Evolutionary conservation across 2,329 filamentous ascomycete species (phyloP).

Genomic region (Alternaria ventricosa): DNA sequence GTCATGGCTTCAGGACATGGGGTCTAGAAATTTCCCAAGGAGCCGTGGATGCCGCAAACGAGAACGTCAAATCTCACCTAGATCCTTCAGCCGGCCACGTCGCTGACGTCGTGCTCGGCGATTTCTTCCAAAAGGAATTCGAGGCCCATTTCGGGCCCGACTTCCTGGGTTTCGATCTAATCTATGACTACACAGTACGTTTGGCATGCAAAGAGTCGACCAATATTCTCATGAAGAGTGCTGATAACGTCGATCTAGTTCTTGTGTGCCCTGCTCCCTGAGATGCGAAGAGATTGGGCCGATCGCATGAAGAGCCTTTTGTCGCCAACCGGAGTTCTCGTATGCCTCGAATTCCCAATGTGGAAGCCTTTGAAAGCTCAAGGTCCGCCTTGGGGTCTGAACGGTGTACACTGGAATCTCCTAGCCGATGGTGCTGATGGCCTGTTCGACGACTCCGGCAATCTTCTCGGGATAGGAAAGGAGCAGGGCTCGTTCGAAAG

Average conservation of each 20-base stretch:
- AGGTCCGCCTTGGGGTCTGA: conserved; percentile 76
- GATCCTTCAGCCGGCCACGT: background rate
- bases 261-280: conserved; percentile 63
- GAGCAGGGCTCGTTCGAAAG: conserved; percentile 15
- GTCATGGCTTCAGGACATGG: conserved; percentile 75
- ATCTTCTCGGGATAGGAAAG: background rate
- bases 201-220: background rate
- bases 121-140: conserved; percentile 70
- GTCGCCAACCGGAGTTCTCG: conserved; percentile 57
- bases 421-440: conserved; percentile 18
- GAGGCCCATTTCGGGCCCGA: conserved; percentile 45
- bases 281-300: conserved; percentile 62
- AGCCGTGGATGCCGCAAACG: conserved; percentile 41
- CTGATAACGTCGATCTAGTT: conserved; percentile 51
- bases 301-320: conserved; percentile 61
- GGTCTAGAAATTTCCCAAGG: conserved; percentile 70
- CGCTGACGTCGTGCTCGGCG: conserved; percentile 64
- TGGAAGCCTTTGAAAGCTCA: conserved; percentile 67
- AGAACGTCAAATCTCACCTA: conserved; percentile 18
- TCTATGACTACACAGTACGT: conserved; percentile 66
- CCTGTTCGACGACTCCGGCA: conserved; percentile 15
- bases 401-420: conserved; percentile 44
- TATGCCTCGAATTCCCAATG: conserved; percentile 77
- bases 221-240: background rate
- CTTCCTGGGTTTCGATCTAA: conserved; percentile 59